These are phyloP conservation scores for Fulvia fulva DNA, from an alignment of 2,329 filamentous ascomycete species.

Conservation along the genomic window DNA sequence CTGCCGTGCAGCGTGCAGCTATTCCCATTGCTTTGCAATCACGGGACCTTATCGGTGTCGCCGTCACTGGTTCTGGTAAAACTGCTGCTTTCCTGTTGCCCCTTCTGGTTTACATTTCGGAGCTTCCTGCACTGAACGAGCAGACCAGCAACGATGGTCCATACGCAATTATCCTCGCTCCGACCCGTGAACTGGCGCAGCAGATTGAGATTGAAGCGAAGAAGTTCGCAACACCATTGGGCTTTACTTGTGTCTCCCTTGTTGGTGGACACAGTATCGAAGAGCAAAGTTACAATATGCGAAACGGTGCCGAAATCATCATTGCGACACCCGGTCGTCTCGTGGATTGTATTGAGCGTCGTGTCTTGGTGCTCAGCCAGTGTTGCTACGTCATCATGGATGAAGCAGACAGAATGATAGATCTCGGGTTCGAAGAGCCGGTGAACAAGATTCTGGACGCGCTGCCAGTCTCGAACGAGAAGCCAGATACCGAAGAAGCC, in stretches of 20 bases:
- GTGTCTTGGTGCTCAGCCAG: slow-evolving; percentile 86
- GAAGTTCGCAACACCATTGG: slow-evolving; percentile 86
- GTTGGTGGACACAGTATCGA: slow-evolving; percentile 96
- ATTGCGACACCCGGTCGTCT: slow-evolving; percentile 97
- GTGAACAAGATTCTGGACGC: slow-evolving; percentile 97
- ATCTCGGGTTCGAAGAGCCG: slow-evolving; percentile 94
- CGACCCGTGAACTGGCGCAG: slow-evolving; percentile 93
- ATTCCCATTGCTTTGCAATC: slow-evolving; percentile 93
- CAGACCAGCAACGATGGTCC: slow-evolving; percentile 89
- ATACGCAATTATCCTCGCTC: slow-evolving; percentile 94
- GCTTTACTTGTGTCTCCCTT: slow-evolving; percentile 92
- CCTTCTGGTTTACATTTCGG: slow-evolving; percentile 88
- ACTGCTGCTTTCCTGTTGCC: slow-evolving; percentile 93
- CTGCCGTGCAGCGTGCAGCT: slow-evolving; percentile 85
- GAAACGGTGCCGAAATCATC: slow-evolving; percentile 93
- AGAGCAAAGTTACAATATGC: slow-evolving; percentile 84
- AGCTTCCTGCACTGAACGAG: slow-evolving; percentile 79
- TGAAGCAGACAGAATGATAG: slow-evolving; percentile 98
- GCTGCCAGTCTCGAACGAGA: slow-evolving; percentile 86
- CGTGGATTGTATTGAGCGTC: slow-evolving; percentile 92
- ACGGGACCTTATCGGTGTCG: slow-evolving; percentile 95
- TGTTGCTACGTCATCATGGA: slow-evolving; percentile 99
- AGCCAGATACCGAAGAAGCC: slow-evolving; percentile 88
- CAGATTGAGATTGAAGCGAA: slow-evolving; percentile 93
- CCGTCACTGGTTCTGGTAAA: slow-evolving; percentile 97